phyloP scores from a whole-genome alignment of 2,329 filamentous ascomycete species.

The Mollisiaceae sp. region DNA sequence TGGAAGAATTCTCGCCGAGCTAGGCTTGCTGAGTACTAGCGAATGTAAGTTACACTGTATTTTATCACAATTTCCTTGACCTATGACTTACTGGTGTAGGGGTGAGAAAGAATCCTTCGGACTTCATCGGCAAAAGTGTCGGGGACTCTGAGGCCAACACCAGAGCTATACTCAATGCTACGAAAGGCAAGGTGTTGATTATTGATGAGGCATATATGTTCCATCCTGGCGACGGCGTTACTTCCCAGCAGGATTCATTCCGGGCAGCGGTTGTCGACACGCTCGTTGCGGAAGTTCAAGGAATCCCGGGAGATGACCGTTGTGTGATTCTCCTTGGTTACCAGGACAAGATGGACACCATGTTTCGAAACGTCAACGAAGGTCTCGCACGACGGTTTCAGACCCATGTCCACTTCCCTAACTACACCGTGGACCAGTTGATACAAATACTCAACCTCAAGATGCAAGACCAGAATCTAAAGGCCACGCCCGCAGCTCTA shows the following conservation, averaged over 20 bases:
- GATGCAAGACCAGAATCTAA: no score
- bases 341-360: conserved; percentile 63
- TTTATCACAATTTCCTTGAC: neutral
- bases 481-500: no score
- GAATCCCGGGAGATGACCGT: conserved; percentile 69
- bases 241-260: conserved; percentile 60
- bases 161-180: conserved; percentile 69
- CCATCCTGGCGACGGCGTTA: conserved; percentile 44
- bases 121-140: conserved; percentile 59
- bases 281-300: conserved; percentile 73
- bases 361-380: conserved; percentile 63
- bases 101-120: conserved; percentile 18
- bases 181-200: conserved; percentile 56
- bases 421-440: conserved; percentile 51
- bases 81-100: neutral
- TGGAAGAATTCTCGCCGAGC: conserved; percentile 66
- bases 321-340: conserved; percentile 73
- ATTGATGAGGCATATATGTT: conserved; percentile 66
- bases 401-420: conserved; percentile 69
- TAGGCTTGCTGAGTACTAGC: conserved; percentile 58
- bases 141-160: conserved; percentile 70
- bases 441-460: no score
- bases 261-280: conserved; percentile 72
- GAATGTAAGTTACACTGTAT: conserved; percentile 49
- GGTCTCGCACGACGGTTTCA: conserved; percentile 69